A percentile compares a stretch with the other conserved stretches of the same genome.
These are phyloP conservation scores for Fusarium sp. DNA, from an alignment of 2,329 filamentous ascomycete species.

Conservation along the genomic window DNA sequence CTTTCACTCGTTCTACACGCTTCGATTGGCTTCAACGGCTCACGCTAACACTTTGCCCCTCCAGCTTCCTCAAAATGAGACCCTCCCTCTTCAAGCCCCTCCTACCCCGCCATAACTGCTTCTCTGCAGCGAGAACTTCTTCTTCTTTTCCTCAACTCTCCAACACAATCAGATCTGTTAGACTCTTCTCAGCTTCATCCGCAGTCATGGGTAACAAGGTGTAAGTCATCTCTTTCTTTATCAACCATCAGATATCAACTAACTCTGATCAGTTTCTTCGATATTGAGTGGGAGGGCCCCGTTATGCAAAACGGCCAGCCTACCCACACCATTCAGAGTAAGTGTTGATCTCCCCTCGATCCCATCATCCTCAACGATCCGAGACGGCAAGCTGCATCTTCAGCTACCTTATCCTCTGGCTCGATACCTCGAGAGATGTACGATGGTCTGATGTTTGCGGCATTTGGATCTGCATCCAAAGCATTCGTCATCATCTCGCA, in stretches of 20 bases:
- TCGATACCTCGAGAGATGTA: neutral
- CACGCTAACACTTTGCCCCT: constrained; percentile 54
- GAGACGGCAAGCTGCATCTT: neutral
- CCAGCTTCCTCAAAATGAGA: constrained; percentile 56
- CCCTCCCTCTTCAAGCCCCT: constrained; percentile 57
- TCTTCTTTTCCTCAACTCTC: constrained; percentile 55
- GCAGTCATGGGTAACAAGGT: constrained; percentile 77
- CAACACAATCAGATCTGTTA: constrained; percentile 50
- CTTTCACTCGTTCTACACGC: neutral
- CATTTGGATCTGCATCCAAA: neutral
- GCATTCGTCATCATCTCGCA: constrained; percentile 16
- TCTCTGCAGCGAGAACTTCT: constrained; percentile 53
- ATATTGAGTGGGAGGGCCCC: constrained; percentile 77
- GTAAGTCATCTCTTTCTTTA: constrained; percentile 57
- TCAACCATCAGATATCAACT: constrained; percentile 33
- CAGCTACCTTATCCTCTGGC: neutral
- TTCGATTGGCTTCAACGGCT: constrained; percentile 42
- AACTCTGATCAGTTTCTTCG: constrained; percentile 68
- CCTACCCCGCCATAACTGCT: constrained; percentile 58
- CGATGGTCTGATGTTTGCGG: neutral
- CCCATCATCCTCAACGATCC: constrained; percentile 8
- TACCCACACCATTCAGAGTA: constrained; percentile 68
- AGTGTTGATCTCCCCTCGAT: constrained; percentile 45
- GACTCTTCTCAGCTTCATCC: constrained; percentile 64
- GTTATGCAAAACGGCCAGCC: constrained; percentile 68